These are phyloP conservation scores for Macrotyloma uniflorum DNA, from an alignment of 306 rosid genomes.

Conservation along the genomic window DNA sequence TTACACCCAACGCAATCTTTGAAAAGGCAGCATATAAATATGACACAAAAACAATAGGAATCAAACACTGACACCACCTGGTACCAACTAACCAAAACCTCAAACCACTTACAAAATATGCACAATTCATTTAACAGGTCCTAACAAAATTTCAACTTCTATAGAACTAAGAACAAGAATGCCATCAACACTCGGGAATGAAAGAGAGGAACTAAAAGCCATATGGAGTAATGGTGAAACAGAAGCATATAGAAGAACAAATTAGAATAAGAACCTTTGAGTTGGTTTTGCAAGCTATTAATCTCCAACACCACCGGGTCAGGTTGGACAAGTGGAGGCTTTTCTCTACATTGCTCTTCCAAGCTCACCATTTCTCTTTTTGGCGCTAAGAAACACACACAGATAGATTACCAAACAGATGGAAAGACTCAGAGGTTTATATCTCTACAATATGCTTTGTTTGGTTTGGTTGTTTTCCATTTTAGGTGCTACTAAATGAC, in stretches of 20 bases:
- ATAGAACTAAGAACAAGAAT: not conserved
- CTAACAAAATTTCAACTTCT: not conserved
- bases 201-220: not conserved
- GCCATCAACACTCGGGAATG: not conserved
- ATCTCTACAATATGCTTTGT: slow-evolving; percentile 4
- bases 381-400: slow-evolving; percentile 1
- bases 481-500: slow-evolving; percentile 22
- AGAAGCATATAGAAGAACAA: not conserved
- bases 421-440: slow-evolving; percentile 6
- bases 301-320: slow-evolving; percentile 78
- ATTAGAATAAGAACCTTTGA: slow-evolving; percentile 60
- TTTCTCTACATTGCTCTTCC: slow-evolving; percentile 59
- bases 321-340: slow-evolving; percentile 50
- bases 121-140: not conserved
- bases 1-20: too few relatives aligned
- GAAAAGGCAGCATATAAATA: too few relatives aligned
- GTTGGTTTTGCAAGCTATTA: slow-evolving; percentile 69
- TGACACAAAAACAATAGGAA: too few relatives aligned
- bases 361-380: slow-evolving; percentile 54
- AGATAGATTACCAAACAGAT: not conserved
- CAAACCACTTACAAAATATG: too few relatives aligned
- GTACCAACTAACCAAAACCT: too few relatives aligned
- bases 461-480: not conserved
- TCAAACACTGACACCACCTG: too few relatives aligned
- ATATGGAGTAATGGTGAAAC: not conserved